Percentiles rank a stretch among this genome's conserved stretches.
These are phyloP conservation scores for Nakazawaea ishiwadae DNA, from an alignment of 805 yeast species.

Conservation along the genomic window DNA sequence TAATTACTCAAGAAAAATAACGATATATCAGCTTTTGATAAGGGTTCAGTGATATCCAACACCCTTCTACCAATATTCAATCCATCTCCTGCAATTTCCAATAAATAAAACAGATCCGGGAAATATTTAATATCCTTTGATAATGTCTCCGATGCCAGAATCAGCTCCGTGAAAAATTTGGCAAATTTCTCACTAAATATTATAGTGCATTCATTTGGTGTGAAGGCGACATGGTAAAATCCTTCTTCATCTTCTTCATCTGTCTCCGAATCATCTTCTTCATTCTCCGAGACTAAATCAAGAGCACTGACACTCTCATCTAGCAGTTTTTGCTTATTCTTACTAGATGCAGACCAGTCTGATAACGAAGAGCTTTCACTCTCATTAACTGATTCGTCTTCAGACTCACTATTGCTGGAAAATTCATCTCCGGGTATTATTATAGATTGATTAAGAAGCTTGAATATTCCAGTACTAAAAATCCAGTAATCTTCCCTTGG, in stretches of 20 bases:
- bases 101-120: slow-evolving; percentile 40
- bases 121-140: slow-evolving; percentile 36
- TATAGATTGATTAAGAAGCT: slow-evolving; percentile 37
- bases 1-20: slow-evolving; percentile 60
- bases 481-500: slow-evolving; percentile 49
- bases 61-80: slow-evolving; percentile 48
- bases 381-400: slow-evolving; percentile 5
- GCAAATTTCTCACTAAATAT: slow-evolving; percentile 44
- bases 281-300: slow-evolving; percentile 12
- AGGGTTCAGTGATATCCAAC: slow-evolving; percentile 51
- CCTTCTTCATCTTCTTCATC: slow-evolving; percentile 25
- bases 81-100: slow-evolving; percentile 61
- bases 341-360: slow-evolving; percentile 12
- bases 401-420: slow-evolving; percentile 15
- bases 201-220: slow-evolving; percentile 59
- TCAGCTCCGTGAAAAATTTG: slow-evolving; percentile 33
- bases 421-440: slow-evolving; percentile 24
- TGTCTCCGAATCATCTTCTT: slow-evolving; percentile 11
- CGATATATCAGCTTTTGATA: slow-evolving; percentile 52
- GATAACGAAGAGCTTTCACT: slow-evolving; percentile 7
- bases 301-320: too few relatives aligned
- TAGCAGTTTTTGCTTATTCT: slow-evolving; percentile 7
- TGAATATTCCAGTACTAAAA: slow-evolving; percentile 47
- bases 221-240: slow-evolving; percentile 58
- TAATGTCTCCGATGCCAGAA: slow-evolving; percentile 28